Base-by-base conservation (phyloP, 495 filamentous ascomycete genomes). In the Delitschia confertaspora region DNA sequence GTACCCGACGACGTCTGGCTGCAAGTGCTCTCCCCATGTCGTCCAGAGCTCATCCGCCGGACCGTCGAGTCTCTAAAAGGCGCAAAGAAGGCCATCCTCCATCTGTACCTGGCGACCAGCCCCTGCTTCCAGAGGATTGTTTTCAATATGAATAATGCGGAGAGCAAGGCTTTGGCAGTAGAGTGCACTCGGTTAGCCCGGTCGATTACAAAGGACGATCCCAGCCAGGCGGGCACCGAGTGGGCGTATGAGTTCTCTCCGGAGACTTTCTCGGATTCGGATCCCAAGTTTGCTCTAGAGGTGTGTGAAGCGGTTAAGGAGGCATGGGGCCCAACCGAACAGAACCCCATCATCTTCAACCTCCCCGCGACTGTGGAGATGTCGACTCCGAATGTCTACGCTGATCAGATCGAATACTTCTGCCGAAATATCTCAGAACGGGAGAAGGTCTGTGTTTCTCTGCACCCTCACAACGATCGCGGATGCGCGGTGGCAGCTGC, bases 161-260 rank as follows among this genome's bases (percentile, higher is more conserved):
- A 95, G 68, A 82, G 76, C 58, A 62, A 93, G 46, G 83, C 81
- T 56, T 71, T 89, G 61, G 91, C 89, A 13, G 86, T 91, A 26
- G 76, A 76, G 51, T 95, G 87, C 64, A 81, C 89, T 27, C 84
- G 83, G 60, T 82, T 82, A 55, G 88, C 86, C 21, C 73, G 89
- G 39, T 85, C 80, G 11, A 79, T 98, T 54, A 98, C 91, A 44
- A 98, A 98, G 71, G 91, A 98, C 56, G 82, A 94, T 63, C 88
- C 89, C 0, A 67, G 71, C 10, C 75, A 75, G 35, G 65, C 72
- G 1, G 81, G 68, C 6, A 93, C 91, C 8, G 77, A 93, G 60
- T 98, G 91, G 91, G 78, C 79, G 23, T 94, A 87, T 56, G 89
- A 96, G 64, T 98, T 96, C 69, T 88, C 82, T 25, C 91, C 91